Base-by-base conservation (phyloP, 345 rosid genomes). In the Acer campestre region DNA sequence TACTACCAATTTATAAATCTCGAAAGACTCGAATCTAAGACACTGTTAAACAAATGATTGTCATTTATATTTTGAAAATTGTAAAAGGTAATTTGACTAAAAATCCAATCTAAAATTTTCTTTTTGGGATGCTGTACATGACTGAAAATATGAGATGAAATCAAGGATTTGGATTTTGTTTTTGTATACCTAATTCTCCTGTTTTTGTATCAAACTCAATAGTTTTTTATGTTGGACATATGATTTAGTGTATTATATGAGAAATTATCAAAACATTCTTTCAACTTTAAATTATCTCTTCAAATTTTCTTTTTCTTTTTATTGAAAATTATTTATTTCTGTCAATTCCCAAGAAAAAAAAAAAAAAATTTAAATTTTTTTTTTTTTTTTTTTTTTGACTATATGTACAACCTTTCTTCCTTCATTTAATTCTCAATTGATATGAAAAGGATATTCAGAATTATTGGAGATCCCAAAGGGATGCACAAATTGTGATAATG, bases 401-500 rank as follows among this genome's bases (percentile, higher is more conserved):
- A 35, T 4, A 35, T 35, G 38, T 35, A 49, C 58, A 53, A 16
- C 58, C n/a, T 16, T 53, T 16, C n/a, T 16, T 16, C n/a, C 58
- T 16, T 53, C 58, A 53, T 16, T 53, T 53, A 53, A 13, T 53
- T 53, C 58, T 16, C 58, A 53, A 16, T 53, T 53, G 58, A 53
- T 14, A 66, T 61, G 70, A 78, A 68, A 71, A 63, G 31, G 73
- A 17, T 51, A 73, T 49, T 67, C 27, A 75, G 65, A 83, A 80
- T 84, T 80, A 79, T 78, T 73, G 76, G 71, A 51, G 79, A 76
- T 73, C 74, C 53, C 80, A 75, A 82, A 78, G 61, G 68, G 83
- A 83, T 77, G 53, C 80, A 79, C 18, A 79, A 40, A 46, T n/a
- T 49, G 65, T 74, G 77, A 42, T 42, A 61, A 18, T 61, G 70